Conservation (phyloP, 257 asterid species). For the Solanum pinnatisectum region DNA sequence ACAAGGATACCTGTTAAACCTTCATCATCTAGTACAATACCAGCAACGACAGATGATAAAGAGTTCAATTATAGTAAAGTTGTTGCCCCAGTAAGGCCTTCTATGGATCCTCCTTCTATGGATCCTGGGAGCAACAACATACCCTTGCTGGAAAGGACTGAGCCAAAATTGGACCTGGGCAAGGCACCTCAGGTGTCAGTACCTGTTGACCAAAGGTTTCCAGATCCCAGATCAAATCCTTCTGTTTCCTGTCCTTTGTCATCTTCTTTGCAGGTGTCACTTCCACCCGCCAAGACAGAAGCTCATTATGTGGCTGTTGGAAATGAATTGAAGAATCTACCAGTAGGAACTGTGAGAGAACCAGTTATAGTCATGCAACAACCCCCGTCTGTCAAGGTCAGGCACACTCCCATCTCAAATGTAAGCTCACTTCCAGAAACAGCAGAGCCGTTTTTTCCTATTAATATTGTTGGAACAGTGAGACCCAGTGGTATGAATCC, state of each 20-base stretch:
- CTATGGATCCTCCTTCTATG: slow-evolving; percentile 41
- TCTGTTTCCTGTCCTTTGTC: slow-evolving; percentile 33
- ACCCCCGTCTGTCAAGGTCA: slow-evolving; percentile 26
- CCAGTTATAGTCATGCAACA: slow-evolving; percentile 52
- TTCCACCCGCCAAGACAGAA: slow-evolving; percentile 35
- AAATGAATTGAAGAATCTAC: slow-evolving; percentile 51
- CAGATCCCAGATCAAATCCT: slow-evolving; percentile 27
- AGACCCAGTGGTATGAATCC: slow-evolving; percentile 30
- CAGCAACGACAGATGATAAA: slow-evolving; percentile 56
- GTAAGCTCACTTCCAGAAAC: slow-evolving; percentile 39
- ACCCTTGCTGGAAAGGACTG: slow-evolving; percentile 44
- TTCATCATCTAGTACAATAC: slow-evolving; percentile 26
- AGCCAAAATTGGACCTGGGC: slow-evolving; percentile 54
- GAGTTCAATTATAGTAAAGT: slow-evolving; percentile 58
- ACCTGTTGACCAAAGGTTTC: slow-evolving; percentile 61
- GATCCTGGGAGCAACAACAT: slow-evolving; percentile 53
- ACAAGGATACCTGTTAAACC: slow-evolving; percentile 29
- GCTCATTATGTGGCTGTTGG: slow-evolving; percentile 23
- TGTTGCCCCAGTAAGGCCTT: slow-evolving; percentile 31
- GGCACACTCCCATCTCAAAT: slow-evolving; percentile 28
- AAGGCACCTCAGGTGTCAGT: slow-evolving; percentile 40
- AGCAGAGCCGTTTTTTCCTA: slow-evolving; percentile 29
- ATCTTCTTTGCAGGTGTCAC: slow-evolving; percentile 36
- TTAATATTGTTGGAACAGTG: slow-evolving; percentile 16
- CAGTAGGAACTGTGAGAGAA: slow-evolving; percentile 57